Conservation (phyloP, 306 rosid species). For the Neltuma alba region DNA sequence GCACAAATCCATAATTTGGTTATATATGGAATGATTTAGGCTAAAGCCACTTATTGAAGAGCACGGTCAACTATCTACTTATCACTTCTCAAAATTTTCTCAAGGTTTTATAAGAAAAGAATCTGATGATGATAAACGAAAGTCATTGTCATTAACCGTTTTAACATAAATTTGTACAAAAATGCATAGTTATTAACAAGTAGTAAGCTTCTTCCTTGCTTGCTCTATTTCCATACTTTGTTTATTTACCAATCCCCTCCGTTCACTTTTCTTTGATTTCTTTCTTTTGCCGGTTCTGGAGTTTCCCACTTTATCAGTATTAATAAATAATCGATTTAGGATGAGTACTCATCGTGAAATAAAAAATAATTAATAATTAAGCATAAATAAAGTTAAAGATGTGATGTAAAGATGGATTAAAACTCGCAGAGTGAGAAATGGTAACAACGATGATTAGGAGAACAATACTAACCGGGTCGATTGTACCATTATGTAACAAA, state of each 20-base stretch:
- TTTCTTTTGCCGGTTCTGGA: not conserved
- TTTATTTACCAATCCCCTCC: not conserved
- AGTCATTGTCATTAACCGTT: not conserved
- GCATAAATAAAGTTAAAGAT: not conserved
- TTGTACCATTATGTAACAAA: not conserved
- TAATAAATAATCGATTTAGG: not conserved
- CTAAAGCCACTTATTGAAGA: not conserved
- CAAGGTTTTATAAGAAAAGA: not conserved
- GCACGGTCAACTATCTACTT: not conserved
- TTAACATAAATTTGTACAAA: not conserved
- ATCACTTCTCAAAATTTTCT: not conserved
- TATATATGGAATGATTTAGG: not conserved
- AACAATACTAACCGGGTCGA: not conserved
- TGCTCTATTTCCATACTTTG: not conserved
- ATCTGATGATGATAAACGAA: not conserved
- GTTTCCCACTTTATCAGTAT: not conserved
- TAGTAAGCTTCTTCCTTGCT: not conserved
- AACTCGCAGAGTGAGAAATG: not conserved
- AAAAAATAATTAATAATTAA: not conserved
- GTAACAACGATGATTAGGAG: not conserved
- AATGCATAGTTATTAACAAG: not conserved
- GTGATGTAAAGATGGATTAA: not conserved
- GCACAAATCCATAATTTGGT: not conserved
- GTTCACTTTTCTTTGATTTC: not conserved
- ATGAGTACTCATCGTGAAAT: not conserved